These are phyloP conservation scores for Apiospora arundinis DNA, from an alignment of 2,329 filamentous ascomycete species.

Conservation along the genomic window DNA sequence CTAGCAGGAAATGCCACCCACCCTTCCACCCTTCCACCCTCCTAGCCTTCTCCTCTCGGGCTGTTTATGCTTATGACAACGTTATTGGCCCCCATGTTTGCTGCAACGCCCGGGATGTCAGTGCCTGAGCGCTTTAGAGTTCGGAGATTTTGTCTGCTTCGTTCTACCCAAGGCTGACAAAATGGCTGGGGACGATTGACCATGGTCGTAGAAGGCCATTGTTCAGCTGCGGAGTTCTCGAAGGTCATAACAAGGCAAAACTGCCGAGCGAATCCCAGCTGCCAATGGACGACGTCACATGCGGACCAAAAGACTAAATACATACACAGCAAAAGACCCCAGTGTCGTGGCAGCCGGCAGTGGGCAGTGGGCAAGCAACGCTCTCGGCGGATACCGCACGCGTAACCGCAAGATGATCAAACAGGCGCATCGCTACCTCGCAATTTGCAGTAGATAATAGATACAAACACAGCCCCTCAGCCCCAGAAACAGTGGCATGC, in stretches of 20 bases:
- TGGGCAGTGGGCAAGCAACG: background rate
- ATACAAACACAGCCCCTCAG: background rate
- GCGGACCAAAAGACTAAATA: background rate
- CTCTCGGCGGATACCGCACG: background rate
- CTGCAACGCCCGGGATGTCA: background rate
- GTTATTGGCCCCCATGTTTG: background rate
- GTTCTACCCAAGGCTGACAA: background rate
- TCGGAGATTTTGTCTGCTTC: constrained; percentile 4
- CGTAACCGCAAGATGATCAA: constrained; percentile 15
- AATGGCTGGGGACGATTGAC: background rate
- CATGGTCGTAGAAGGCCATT: background rate
- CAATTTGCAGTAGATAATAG: background rate
- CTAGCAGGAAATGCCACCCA: background rate
- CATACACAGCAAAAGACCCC: background rate
- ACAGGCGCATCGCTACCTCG: constrained; percentile 3
- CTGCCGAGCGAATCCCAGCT: background rate
- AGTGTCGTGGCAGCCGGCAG: background rate
- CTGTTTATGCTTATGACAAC: constrained; percentile 9
- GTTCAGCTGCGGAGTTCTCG: background rate
- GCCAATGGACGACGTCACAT: background rate
- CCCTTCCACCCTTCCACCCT: no score
- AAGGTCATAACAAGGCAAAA: background rate
- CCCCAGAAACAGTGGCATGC: background rate
- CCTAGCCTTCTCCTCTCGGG: background rate
- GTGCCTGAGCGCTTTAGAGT: background rate